Base-by-base conservation (phyloP, 768 basidiomycete genomes). In the Tulasnella calospora region DNA sequence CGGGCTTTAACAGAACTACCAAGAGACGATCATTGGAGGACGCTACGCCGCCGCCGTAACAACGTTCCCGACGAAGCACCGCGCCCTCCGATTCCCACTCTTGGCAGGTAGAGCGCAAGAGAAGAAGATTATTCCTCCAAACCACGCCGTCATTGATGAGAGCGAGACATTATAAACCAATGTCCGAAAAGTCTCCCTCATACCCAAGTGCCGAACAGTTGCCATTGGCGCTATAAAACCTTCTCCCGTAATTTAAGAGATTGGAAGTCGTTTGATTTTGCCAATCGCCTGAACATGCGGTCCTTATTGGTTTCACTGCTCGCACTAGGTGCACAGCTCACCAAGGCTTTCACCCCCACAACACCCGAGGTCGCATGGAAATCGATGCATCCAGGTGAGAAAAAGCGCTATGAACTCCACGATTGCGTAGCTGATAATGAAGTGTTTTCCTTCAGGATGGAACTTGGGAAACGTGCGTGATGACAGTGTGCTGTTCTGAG, bases 361-460 rank as follows among this genome's bases (percentile, higher is more conserved):
- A 73, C 40, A 7, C 71, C 71, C 19, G n/a, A 41, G 30, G 71
- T 41, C 71, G 71, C 71, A 41, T 73, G 71, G 71, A 23, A 41
- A 33, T 41, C 71, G 13, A 41, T 73, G 40, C 40, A 47, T 2
- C 71, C 71, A 41, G 71, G 71, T 73, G 23, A 73, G 71, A 41
- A 27, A n/a, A 23, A 33, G 27, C 19, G 36, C 17, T 35, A 1
- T 9, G 8, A 27, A 30, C 30, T 9, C 10, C 33, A 5, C 8
- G 27, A 7, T 35, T 33, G 27, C 8, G 23, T 21, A 67, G 13
- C 61, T 67, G 33, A 67, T 15, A 15, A 35, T 27, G 30, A 10
- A 30, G n/a, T 21, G 51, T 10, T 67, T 67, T 9, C 21, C 61
- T 17, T 67, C 15, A 67, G 61, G 61, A 27, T 67, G 61, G 61